Base-by-base conservation (phyloP, 352 stramenopile species). In the Aphanomyces euteiches region DNA sequence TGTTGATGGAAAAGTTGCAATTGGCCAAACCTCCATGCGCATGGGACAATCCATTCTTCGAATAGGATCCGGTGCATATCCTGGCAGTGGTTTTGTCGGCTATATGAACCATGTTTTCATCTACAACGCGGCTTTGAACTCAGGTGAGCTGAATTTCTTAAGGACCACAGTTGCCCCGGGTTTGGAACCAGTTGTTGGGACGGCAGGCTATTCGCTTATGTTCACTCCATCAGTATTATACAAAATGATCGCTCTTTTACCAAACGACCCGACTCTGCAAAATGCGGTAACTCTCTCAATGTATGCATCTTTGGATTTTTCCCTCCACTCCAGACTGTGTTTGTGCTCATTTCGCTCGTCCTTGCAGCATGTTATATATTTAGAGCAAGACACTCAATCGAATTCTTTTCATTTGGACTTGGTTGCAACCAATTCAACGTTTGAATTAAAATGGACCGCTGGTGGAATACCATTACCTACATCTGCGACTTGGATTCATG, bases 41-140 rank as follows among this genome's bases (percentile, higher is more conserved):
- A 13, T 70, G 8, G 64, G 64, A 15, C 21, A 19, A 15, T 19
- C 37, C 3, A 37, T 56, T 19, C 19, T 50, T 8, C 48, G 28
- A 28, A 41, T 70, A 21, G 64, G 64, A 19, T 34, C 64, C 13
- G 39, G 2, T 36, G 63, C 41, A 40, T 41, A 57, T 39, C 47
- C 63, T 19, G 50, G 50, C 36, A 60, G 47, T 38, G 43, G 63
- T 0, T 70, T 70, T 36, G n/a, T 47, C 40, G 64, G 64, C 13
- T 70, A 63, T 36, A 48, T 70, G 28, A 70, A 63, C n/a, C 13
- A 70, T 41, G 45, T 56, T 4, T 70, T 70, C 48, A 28, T 70
- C 10, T 70, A 70, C 47, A 70, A 61, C 15, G 48, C 53, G 1
- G 64, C 64, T 17, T 50, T 70, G 19, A 63, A 47, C 2, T 10